A percentile compares a stretch with the other conserved stretches of the same genome.
phyloP scores from a whole-genome alignment of 1,284 basidiomycete species.

The Malassezia dermatis region DNA sequence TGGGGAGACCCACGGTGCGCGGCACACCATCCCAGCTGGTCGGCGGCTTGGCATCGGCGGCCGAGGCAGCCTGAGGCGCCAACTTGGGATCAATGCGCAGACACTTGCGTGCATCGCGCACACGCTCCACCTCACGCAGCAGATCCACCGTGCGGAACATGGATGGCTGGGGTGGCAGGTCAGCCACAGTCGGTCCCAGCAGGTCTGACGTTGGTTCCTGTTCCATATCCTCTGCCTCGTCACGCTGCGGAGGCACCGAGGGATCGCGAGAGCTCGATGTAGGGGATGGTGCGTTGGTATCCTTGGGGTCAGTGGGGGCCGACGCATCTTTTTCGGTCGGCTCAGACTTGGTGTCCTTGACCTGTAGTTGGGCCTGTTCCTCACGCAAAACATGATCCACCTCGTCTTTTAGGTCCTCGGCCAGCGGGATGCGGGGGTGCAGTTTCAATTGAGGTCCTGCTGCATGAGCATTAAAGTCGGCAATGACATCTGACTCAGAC shows the following conservation, averaged over 20 bases:
- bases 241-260: constrained; percentile 2
- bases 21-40: constrained; percentile 15
- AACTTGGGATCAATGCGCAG: constrained; percentile 48
- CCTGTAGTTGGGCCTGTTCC: constrained; percentile 13
- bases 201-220: constrained; percentile 20
- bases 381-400: constrained; percentile 37
- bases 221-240: not conserved
- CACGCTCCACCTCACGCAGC: constrained; percentile 76
- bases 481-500: constrained; percentile 33
- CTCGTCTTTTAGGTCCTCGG: constrained; percentile 37
- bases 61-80: constrained; percentile 14
- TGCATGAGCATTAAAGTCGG: constrained; percentile 38
- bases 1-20: constrained; percentile 37
- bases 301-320: not conserved
- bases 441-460: constrained; percentile 45
- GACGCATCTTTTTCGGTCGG: not conserved
- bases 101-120: constrained; percentile 62
- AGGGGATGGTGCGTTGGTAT: not conserved
- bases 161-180: constrained; percentile 64
- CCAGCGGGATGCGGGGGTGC: constrained; percentile 34
- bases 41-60: not conserved
- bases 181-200: constrained; percentile 58
- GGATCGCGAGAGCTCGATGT: not conserved
- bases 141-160: constrained; percentile 79
- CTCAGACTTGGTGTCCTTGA: not conserved